A percentile compares a stretch with the other conserved stretches of the same genome.
Conservation (phyloP, 1,284 basidiomycete species). For the Athelia sp. region DNA sequence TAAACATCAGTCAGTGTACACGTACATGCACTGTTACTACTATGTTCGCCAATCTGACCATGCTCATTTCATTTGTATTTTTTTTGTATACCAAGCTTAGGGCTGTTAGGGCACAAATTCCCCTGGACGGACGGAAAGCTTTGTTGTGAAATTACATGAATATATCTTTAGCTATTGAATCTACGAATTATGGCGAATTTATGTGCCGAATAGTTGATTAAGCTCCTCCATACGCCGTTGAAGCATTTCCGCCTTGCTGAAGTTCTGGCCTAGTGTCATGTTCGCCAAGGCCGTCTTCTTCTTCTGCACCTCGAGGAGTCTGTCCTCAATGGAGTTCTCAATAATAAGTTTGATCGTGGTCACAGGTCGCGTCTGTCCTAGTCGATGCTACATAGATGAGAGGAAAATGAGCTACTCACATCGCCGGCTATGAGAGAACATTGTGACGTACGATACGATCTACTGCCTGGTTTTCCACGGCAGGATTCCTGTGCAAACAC, state of each 20-base stretch:
- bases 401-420: slow-evolving; percentile 6
- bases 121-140: no score
- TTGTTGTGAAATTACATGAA: no score
- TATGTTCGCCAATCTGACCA: no score
- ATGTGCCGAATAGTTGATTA: slow-evolving; percentile 57
- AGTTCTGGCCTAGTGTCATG: slow-evolving; percentile 78
- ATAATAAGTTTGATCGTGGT: slow-evolving; percentile 91
- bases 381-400: slow-evolving; percentile 67
- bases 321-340: slow-evolving; percentile 89
- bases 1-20: no score
- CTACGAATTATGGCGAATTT: slow-evolving; percentile 10
- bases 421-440: slow-evolving; percentile 1
- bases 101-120: no score
- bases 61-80: no score
- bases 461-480: slow-evolving; percentile 94
- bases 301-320: slow-evolving; percentile 84
- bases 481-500: slow-evolving; percentile 75
- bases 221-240: slow-evolving; percentile 83
- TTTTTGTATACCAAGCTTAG: no score
- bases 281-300: slow-evolving; percentile 94
- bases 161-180: not conserved
- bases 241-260: slow-evolving; percentile 80
- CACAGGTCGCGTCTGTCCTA: slow-evolving; percentile 90
- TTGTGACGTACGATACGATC: slow-evolving; percentile 68
- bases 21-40: not conserved